phyloP scores from a whole-genome alignment of 1,284 basidiomycete species.

The Schizophyllum commune region DNA sequence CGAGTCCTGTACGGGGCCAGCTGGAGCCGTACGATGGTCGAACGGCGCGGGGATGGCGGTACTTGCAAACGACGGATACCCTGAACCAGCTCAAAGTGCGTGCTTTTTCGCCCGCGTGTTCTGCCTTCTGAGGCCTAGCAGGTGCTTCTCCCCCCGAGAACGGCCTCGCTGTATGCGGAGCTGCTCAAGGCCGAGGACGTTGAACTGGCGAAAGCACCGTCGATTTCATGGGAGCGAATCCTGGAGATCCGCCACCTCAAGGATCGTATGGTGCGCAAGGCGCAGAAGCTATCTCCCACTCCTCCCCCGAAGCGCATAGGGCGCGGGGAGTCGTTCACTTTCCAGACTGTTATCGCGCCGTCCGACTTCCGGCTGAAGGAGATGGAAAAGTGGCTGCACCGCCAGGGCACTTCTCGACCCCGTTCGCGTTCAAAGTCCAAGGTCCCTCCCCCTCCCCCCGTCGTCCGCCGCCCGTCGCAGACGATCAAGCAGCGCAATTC shows the following conservation, averaged over 20 bases:
- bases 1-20: constrained; percentile 63
- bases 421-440: neutral
- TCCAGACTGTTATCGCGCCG: constrained; percentile 59
- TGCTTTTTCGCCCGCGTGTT: neutral
- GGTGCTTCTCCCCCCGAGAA: constrained; percentile 67
- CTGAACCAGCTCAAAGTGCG: constrained; percentile 62
- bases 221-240: constrained; percentile 55
- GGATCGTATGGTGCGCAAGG: constrained; percentile 73
- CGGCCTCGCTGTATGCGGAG: constrained; percentile 57
- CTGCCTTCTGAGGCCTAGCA: constrained; percentile 18
- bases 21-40: constrained; percentile 53
- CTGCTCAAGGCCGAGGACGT: constrained; percentile 51
- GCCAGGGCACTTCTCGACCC: constrained; percentile 16
- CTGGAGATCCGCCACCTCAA: constrained; percentile 67
- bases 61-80: constrained; percentile 67
- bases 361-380: constrained; percentile 66
- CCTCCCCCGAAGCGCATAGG: constrained; percentile 28
- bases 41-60: constrained; percentile 54
- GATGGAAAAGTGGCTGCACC: constrained; percentile 66
- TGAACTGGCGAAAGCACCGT: constrained; percentile 48
- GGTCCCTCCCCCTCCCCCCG: neutral
- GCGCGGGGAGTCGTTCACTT: constrained; percentile 31
- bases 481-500: constrained; percentile 2
- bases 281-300: constrained; percentile 45
- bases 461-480: too few species aligned